Evolutionary conservation across 2,329 filamentous ascomycete species (phyloP), one percentile per base, ranked within the genome.

Genomic region (Sclerotiophoma versabilis): DNA sequence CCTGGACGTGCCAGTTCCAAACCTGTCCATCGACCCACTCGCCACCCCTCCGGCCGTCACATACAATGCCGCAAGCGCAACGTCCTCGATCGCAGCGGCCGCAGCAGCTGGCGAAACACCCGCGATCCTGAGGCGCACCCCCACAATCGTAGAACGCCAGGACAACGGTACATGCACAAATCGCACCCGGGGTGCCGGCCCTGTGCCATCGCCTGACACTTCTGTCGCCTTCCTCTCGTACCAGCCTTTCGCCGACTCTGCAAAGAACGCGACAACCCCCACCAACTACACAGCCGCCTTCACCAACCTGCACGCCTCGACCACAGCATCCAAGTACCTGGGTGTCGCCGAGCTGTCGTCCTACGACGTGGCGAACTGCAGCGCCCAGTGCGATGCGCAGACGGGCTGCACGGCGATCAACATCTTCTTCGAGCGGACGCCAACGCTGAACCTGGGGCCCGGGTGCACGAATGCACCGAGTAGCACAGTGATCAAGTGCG

Each of bases 311-410:
- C 57, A 68, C 23, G 64, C 62, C 30, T 64, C 69, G 22, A 68
- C 52, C 38, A 62, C 57, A 10, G 56, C 53, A 6, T 39, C 38
- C 12, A 54, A 23, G 1, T 71, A 67, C 46, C 46, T 74, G 8
- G 64, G 62, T 19, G 62, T 59, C 38, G 43, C 57, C 1, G 52
- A 54, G 8, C 49, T 74, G 12, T 51, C 60, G 8, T 38, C 50
- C 11, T 76, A 75, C 59, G 58, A 70, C 46, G 46, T 63, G 3
- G 27, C 32, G 2, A 34, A 49, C 8, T 76, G 73, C 56, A 60
- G 72, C 20, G 36, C 50, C 1, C 53, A 61, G 9, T 70, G 67
- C 49, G 48, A 63, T 32, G 32, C 27, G 2, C 47, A 49, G 23
- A 15, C 20, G 1, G 46, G 52, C 4, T 70, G 65, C 48, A 44